Evolutionary conservation across 179 eudicot genomes (phyloP).

Genomic region (Camellia oleifera): DNA sequence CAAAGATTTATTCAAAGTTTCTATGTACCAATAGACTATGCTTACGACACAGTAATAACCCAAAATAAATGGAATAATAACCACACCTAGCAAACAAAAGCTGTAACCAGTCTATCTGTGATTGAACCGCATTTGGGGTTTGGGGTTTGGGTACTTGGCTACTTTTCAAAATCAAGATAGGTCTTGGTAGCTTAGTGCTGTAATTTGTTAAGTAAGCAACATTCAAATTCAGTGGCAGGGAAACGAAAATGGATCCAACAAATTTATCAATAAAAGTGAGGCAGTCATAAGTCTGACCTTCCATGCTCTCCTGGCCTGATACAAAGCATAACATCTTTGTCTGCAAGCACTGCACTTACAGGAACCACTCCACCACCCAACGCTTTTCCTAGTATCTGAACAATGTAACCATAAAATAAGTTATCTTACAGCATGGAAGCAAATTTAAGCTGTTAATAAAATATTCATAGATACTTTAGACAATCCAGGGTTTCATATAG

Average conservation of each 20-base stretch:
- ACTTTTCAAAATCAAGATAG: neutral
- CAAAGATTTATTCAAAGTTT: too few species aligned
- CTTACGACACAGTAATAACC: too few species aligned
- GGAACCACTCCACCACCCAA: slow-evolving; percentile 98
- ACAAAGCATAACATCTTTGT: slow-evolving; percentile 93
- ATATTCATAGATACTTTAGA: neutral
- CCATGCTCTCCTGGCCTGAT: slow-evolving; percentile 97
- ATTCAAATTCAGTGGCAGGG: neutral
- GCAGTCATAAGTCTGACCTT: slow-evolving; percentile 47
- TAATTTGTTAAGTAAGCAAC: neutral
- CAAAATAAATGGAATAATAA: too few species aligned
- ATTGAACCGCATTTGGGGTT: too few species aligned
- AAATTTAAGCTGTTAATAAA: neutral
- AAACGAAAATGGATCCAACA: neutral
- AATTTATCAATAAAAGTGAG: neutral
- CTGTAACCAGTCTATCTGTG: too few species aligned
- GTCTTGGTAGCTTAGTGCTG: too few species aligned
- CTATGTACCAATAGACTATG: too few species aligned
- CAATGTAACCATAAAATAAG: slow-evolving; percentile 18
- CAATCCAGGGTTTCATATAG: neutral
- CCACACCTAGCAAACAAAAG: too few species aligned
- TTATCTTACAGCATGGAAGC: slow-evolving; percentile 6
- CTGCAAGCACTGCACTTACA: slow-evolving; percentile 96
- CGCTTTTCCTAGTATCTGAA: slow-evolving; percentile 91
- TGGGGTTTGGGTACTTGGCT: too few species aligned